phyloP scores from a whole-genome alignment of 345 rosid species.

The Eucalyptus pumila region DNA sequence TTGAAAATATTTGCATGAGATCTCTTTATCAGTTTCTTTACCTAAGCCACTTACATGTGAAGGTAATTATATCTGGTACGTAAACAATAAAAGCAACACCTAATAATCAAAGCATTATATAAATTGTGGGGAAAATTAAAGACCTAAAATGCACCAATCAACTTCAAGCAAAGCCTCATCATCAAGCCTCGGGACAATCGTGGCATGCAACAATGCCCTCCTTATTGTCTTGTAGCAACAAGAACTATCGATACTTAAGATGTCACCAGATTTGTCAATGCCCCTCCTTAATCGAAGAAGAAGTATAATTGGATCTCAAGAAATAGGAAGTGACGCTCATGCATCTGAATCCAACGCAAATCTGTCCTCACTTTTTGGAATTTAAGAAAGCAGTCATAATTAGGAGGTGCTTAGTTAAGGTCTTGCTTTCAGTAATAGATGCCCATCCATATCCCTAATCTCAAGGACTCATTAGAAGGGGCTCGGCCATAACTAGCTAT shows the following conservation, averaged over 20 bases:
- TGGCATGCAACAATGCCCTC: background rate
- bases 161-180: background rate
- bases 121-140: background rate
- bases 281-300: background rate
- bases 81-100: background rate
- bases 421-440: background rate
- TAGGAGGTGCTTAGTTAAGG: background rate
- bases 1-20: background rate
- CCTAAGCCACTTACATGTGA: background rate
- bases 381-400: background rate
- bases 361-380: background rate
- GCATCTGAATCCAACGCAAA: background rate
- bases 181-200: background rate
- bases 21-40: background rate
- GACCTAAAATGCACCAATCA: background rate
- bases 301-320: background rate
- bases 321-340: background rate
- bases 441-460: background rate
- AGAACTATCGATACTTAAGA: background rate
- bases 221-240: background rate
- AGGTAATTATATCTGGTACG: background rate
- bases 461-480: background rate
- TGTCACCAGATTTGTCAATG: background rate
- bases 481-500: background rate
- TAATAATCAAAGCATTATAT: background rate